Evolutionary conservation across 2,329 filamentous ascomycete genomes (phyloP).

Genomic region (Aulographum hederae): DNA sequence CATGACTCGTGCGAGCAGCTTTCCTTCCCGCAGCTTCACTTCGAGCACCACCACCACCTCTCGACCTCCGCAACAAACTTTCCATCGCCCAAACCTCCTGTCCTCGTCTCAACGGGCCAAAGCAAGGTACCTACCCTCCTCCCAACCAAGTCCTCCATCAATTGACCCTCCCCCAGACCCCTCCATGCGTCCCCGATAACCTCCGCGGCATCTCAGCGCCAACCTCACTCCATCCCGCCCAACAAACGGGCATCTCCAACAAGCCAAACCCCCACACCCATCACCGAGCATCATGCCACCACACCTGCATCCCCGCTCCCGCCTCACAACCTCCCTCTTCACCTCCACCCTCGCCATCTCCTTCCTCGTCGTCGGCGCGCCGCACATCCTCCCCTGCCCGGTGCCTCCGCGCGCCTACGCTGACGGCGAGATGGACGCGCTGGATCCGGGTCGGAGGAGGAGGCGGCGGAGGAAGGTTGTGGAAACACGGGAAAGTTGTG

Average conservation of each 20-base stretch:
- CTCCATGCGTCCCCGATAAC: not conserved
- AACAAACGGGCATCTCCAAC: too few species aligned
- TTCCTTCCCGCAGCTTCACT: too few species aligned
- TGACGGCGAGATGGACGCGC: conserved; percentile 25
- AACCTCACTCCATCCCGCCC: not conserved
- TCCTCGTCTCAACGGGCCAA: too few species aligned
- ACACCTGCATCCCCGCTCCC: conserved; percentile 79
- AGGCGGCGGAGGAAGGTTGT: conserved; percentile 25
- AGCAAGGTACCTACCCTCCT: too few species aligned
- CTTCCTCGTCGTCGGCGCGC: conserved; percentile 81
- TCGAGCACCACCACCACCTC: too few species aligned
- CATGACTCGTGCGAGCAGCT: too few species aligned
- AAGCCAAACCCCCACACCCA: too few species aligned
- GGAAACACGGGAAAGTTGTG: conserved; percentile 20
- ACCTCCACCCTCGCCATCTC: conserved; percentile 78
- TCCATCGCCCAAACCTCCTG: too few species aligned
- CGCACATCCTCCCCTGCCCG: conserved; percentile 82
- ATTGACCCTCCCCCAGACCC: not conserved
- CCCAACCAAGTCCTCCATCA: not conserved
- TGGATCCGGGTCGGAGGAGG: conserved; percentile 4
- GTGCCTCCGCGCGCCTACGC: conserved; percentile 57
- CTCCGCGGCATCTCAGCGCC: not conserved
- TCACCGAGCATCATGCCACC: conserved; percentile 22
- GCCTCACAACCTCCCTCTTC: conserved; percentile 86
- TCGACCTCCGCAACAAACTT: too few species aligned